These are phyloP conservation scores for Russula brevipes DNA, from an alignment of 768 basidiomycete genomes.

Conservation along the genomic window DNA sequence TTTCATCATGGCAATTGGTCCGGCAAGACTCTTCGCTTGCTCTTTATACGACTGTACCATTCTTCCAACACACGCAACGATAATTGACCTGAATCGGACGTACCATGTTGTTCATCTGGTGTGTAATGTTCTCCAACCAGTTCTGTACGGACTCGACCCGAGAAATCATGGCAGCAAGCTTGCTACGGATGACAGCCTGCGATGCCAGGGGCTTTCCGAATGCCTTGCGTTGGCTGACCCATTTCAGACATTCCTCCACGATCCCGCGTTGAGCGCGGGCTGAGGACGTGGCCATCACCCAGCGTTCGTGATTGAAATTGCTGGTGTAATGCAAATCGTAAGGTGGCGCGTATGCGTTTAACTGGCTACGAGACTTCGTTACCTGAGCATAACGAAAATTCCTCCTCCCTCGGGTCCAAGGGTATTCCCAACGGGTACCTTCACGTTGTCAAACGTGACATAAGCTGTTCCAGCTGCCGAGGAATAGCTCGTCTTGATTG, in stretches of 20 bases:
- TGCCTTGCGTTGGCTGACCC: conserved; percentile 84
- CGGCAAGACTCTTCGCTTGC: conserved; percentile 67
- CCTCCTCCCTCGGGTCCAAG: conserved; percentile 77
- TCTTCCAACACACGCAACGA: conserved; percentile 24
- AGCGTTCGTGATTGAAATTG: conserved; percentile 95
- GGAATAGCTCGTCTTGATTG: conserved; percentile 90
- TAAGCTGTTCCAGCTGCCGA: conserved; percentile 81
- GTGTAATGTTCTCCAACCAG: conserved; percentile 86
- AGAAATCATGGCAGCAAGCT: conserved; percentile 86
- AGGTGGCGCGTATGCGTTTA: not conserved
- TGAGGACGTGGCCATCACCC: conserved; percentile 81
- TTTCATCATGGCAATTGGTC: conserved; percentile 77
- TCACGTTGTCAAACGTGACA: conserved; percentile 78
- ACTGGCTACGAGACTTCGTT: not conserved
- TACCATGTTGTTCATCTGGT: conserved; percentile 83
- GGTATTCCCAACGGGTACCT: conserved; percentile 82
- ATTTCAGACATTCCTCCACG: conserved; percentile 87
- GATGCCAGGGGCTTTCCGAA: conserved; percentile 84
- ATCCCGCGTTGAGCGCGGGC: conserved; percentile 58
- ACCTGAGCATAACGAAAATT: conserved; percentile 57
- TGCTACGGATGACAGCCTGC: conserved; percentile 82
- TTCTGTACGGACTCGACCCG: conserved; percentile 73
- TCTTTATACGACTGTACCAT: conserved; percentile 54
- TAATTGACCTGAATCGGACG: conserved; percentile 20
- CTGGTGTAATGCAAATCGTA: conserved; percentile 34